These are phyloP conservation scores for Fusarium protoensiforme DNA, from an alignment of 2,329 filamentous ascomycete genomes.

Conservation along the genomic window DNA sequence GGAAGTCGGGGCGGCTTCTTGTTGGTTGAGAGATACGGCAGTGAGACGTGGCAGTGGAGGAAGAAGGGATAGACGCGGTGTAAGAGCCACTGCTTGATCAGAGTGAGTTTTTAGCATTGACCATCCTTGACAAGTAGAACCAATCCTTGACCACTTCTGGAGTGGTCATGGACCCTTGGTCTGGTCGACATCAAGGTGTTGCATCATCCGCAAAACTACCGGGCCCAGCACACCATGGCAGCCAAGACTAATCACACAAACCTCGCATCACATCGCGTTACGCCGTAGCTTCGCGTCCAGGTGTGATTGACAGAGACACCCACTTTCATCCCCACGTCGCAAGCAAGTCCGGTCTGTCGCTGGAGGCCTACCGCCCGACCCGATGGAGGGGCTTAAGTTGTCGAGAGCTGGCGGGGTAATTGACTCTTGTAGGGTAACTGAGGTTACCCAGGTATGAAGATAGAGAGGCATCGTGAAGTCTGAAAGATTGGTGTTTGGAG, in stretches of 20 bases:
- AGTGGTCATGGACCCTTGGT: background rate
- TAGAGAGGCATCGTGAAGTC: background rate
- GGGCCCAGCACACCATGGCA: constrained; percentile 3
- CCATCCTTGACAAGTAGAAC: background rate
- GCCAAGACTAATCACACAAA: constrained; percentile 17
- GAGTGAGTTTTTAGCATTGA: background rate
- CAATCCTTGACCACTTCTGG: background rate
- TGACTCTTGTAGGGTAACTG: constrained; percentile 2
- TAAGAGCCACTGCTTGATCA: background rate
- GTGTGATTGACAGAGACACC: background rate
- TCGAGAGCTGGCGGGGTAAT: background rate
- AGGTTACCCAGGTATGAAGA: background rate
- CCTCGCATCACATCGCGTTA: constrained; percentile 9
- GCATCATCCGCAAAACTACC: background rate
- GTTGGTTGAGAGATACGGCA: background rate
- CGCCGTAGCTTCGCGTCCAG: background rate
- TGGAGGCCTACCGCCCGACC: constrained; percentile 26
- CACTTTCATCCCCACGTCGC: constrained; percentile 1
- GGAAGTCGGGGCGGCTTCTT: constrained; percentile 30
- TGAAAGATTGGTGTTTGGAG: background rate
- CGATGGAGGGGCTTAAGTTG: constrained; percentile 10
- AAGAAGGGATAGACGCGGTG: background rate
- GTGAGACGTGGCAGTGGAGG: background rate
- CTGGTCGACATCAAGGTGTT: background rate
- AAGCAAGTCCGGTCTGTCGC: background rate